These are phyloP conservation scores for Acer saccharum DNA, from an alignment of 345 rosid species.

Conservation along the genomic window DNA sequence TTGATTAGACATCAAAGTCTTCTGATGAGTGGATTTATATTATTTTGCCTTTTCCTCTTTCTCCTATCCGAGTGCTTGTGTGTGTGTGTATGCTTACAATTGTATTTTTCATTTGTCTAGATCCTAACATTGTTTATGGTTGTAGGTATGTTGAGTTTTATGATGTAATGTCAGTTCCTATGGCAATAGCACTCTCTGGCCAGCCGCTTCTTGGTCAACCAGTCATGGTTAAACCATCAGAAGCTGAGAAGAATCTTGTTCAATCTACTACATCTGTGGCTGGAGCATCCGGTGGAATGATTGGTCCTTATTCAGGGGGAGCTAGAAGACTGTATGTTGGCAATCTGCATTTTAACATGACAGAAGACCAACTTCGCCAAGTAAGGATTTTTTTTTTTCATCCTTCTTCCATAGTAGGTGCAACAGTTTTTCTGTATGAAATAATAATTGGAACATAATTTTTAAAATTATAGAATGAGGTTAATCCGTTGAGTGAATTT, in stretches of 20 bases:
- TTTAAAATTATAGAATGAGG: not conserved
- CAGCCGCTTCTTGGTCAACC: conserved; percentile 95
- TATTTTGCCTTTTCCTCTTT: not conserved
- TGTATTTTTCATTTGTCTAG: conserved; percentile 3
- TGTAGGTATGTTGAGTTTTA: conserved; percentile 88
- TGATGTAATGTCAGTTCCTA: conserved; percentile 98
- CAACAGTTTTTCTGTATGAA: not conserved
- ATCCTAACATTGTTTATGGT: conserved; percentile 15
- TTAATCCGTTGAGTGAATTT: not conserved
- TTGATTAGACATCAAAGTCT: not conserved
- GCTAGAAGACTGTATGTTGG: conserved; percentile 96
- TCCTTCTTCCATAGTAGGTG: not conserved
- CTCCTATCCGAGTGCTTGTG: not conserved
- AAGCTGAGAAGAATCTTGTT: conserved; percentile 98
- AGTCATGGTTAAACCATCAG: conserved; percentile 99
- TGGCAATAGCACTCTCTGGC: conserved; percentile 99
- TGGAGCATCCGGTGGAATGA: conserved; percentile 54
- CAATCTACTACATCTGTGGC: conserved; percentile 82
- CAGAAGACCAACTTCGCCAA: conserved; percentile 90
- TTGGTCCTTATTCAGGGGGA: conserved; percentile 80
- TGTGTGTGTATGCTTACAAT: not conserved
- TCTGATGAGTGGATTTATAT: not conserved
- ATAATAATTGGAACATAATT: not conserved
- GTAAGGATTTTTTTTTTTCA: conserved; percentile 32
- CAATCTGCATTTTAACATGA: conserved; percentile 82